These are phyloP conservation scores for Zygosaccharomyces gambellarensis DNA, from an alignment of 805 yeast species.

Conservation along the genomic window DNA sequence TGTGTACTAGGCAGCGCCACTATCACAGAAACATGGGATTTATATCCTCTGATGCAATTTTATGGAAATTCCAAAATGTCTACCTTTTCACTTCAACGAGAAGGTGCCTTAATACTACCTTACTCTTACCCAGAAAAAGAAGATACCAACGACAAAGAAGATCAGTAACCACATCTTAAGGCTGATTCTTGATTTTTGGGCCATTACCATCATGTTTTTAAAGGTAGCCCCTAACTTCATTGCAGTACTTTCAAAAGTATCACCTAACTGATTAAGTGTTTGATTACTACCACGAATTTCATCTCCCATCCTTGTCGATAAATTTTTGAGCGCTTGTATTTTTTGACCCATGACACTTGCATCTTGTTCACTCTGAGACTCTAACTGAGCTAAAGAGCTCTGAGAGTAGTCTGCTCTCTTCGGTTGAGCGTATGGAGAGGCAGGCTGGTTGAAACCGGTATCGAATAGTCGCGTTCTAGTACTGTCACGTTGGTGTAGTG, in stretches of 20 bases:
- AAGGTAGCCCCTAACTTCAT: constrained; percentile 48
- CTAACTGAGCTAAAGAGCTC: constrained; percentile 52
- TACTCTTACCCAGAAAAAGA: constrained; percentile 50
- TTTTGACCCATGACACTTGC: constrained; percentile 50
- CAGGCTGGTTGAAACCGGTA: constrained; percentile 11
- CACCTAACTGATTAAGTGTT: constrained; percentile 40
- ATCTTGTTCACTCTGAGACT: constrained; percentile 62
- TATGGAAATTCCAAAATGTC: not conserved
- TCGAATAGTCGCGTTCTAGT: constrained; percentile 31
- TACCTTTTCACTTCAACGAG: too few species aligned
- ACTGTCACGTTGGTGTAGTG: constrained; percentile 28
- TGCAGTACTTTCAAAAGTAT: constrained; percentile 45
- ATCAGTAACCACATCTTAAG: constrained; percentile 57
- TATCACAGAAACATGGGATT: not conserved
- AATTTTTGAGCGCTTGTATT: constrained; percentile 49
- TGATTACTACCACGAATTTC: constrained; percentile 54
- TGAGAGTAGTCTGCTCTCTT: constrained; percentile 44
- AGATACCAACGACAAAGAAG: constrained; percentile 43
- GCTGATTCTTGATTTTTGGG: constrained; percentile 58
- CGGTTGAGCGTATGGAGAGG: constrained; percentile 41
- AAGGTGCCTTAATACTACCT: constrained; percentile 3
- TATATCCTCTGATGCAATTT: not conserved
- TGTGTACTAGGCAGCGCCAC: not conserved
- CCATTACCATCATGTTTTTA: constrained; percentile 57
- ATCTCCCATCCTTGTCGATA: constrained; percentile 57